Base-by-base conservation (phyloP, 2,329 filamentous ascomycete species). In the Fusarium mangiferae region DNA sequence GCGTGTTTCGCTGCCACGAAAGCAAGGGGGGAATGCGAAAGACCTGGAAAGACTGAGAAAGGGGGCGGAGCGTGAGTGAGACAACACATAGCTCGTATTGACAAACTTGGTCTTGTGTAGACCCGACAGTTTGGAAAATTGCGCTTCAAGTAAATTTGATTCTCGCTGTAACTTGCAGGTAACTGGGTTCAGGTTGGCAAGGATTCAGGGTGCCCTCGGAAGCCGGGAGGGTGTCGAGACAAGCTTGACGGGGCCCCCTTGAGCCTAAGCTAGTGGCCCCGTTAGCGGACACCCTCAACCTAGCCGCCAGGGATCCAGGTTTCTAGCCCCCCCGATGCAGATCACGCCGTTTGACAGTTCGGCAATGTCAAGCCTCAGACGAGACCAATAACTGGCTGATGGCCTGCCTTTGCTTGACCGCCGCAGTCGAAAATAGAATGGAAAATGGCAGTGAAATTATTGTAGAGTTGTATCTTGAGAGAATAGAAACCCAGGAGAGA, bases 121-220 rank as follows among this genome's bases (percentile, higher is more conserved):
- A 79, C 78, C 80, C 80, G 80, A 81, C 79, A 80, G 78, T 78
- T 62, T 81, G 80, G 80, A 81, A 81, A 81, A 81, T 81, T 80
- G 79, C 78, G 76, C 78, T 77, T 74, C 75, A 71, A 67, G 76
- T 77, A 74, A 77, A 77, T 77, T 78, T 79, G 76, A 75, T 78
- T 75, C 60, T 68, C 48, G 59, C 67, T 73, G 76, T 74, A 71
- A 75, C 61, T 76, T 64, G 68, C 70, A 78, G 77, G 77, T 70
- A 71, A 64, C 61, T 68, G 61, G 72, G 64, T 62, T 66, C 57
- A 63, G 56, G 74, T 58, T 39, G 28, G 55, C 76, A 68, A 70
- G 75, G 75, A 33, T 75, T 61, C 55, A 59, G 56, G 73, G 68
- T 45, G 54, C 54, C 52, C 70, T 58, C 57, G 52, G 58, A 65